Base-by-base conservation (phyloP, 441 rosid genomes). In the Theobroma grandiflorum region DNA sequence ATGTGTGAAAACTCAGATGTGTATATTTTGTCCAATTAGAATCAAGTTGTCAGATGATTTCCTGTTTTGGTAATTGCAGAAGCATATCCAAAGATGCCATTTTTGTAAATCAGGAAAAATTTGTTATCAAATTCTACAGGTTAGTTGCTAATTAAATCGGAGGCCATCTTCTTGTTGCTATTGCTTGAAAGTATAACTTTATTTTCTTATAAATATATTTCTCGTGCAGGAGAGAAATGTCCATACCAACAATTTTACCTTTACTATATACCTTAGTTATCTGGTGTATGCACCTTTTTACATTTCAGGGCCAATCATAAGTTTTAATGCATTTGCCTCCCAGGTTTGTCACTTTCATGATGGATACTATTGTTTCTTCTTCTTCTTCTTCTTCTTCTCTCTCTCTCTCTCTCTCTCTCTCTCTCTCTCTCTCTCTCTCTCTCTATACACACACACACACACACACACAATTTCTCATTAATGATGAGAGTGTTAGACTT, bases 271-370 rank as follows among this genome's bases (percentile, higher is more conserved):
- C 90, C 91, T 97, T 31, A 88, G 92, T 73, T 95, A 95, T 89
- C 85, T 97, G 98, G 86, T 93, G 61, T 95, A 91, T 89, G 96
- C 97, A 58, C 98, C 99, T 2, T 91, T 97, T 67, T 97, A 95
- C 84, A 85, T 97, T 84, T 94, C 97, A 35, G 99, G 99, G 22
- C 99, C 98, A 78, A 91, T 95, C 80, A 84, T 91, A 76, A 93
- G 95, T 89, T 97, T 97, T 90, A 97, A 97, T 82, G 94, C 98
- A 80, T 95, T 92, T 87, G 92, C 90, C 59, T 94, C 97, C 42
- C 99, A 96, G 99, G 99, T 96, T 14, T 82, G 84, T 63, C 65
- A 38, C 81, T 82, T 80, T 74, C n/a, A 12, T 71, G 42, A 75
- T 40, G 43, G 43, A 26, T 71, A 26, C 52, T 69, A 31, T 77